phyloP scores from a whole-genome alignment of 2,329 filamentous ascomycete genomes.

The Fonsecaea monophora region DNA sequence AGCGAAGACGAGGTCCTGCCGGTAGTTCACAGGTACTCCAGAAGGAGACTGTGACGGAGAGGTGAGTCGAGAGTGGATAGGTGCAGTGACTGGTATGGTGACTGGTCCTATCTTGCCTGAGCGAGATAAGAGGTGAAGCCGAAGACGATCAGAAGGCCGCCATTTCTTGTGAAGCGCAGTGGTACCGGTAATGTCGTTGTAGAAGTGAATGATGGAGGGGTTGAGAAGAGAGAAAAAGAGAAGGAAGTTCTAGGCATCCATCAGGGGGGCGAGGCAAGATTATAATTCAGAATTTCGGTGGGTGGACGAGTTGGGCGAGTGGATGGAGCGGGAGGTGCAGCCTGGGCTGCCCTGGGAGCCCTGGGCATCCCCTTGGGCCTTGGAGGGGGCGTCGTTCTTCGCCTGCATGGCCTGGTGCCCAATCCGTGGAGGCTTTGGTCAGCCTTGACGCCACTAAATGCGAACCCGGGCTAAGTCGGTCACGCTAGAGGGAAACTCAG shows the following conservation, averaged over 20 bases:
- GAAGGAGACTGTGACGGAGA: conserved; percentile 42
- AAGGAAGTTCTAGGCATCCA: conserved; percentile 12
- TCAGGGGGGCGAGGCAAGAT: conserved; percentile 1
- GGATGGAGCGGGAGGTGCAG: conserved; percentile 24
- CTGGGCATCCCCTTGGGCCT: not conserved
- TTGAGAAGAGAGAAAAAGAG: conserved; percentile 31
- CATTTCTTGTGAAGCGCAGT: conserved; percentile 42
- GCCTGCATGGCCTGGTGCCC: not conserved
- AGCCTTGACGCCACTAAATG: conserved; percentile 6
- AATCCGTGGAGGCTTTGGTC: conserved; percentile 3
- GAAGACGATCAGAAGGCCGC: conserved; percentile 41
- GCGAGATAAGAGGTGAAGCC: conserved; percentile 37
- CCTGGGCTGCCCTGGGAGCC: not conserved
- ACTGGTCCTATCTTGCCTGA: conserved; percentile 43
- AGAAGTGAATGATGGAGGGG: conserved; percentile 30
- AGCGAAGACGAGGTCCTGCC: conserved; percentile 39
- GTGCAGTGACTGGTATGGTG: conserved; percentile 23
- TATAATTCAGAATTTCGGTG: conserved; percentile 28
- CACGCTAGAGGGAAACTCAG: not conserved
- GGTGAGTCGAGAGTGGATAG: conserved; percentile 40
- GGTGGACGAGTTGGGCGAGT: conserved; percentile 27
- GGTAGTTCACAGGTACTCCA: conserved; percentile 43
- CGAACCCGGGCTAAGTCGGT: not conserved
- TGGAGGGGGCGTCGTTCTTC: not conserved
- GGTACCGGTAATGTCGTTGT: conserved; percentile 22